Conservation (phyloP, 805 yeast genomes). For the Candida saitoana region DNA sequence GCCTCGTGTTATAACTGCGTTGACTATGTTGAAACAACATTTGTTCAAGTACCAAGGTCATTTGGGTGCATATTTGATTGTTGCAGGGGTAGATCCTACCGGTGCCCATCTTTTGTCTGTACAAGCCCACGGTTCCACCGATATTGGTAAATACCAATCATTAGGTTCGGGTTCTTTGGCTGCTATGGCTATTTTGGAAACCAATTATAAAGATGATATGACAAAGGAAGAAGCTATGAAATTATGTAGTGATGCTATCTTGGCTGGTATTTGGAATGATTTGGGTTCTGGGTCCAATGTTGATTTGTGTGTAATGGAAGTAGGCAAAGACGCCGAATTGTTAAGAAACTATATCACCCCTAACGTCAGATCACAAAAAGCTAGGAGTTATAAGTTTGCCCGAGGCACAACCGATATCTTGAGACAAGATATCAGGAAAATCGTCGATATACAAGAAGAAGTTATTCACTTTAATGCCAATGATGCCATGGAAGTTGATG, state of each 20-base stretch:
- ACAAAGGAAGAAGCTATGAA: slow-evolving; percentile 86
- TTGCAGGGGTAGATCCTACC: slow-evolving; percentile 97
- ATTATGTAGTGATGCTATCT: slow-evolving; percentile 87
- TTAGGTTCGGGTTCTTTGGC: slow-evolving; percentile 97
- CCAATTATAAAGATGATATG: slow-evolving; percentile 76
- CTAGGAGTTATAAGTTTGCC: slow-evolving; percentile 76
- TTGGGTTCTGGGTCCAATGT: slow-evolving; percentile 98
- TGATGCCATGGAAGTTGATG: slow-evolving; percentile 44
- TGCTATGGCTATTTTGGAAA: slow-evolving; percentile 95
- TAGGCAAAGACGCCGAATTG: slow-evolving; percentile 81
- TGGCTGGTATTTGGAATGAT: slow-evolving; percentile 98
- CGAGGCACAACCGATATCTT: slow-evolving; percentile 93
- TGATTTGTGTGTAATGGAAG: slow-evolving; percentile 94
- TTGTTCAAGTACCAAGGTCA: slow-evolving; percentile 96
- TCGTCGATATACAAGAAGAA: slow-evolving; percentile 68
- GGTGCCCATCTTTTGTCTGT: slow-evolving; percentile 91
- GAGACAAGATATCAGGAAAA: slow-evolving; percentile 58
- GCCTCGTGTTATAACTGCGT: slow-evolving; percentile 90
- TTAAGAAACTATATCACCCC: slow-evolving; percentile 88
- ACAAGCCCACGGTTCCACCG: slow-evolving; percentile 98
- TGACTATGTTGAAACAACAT: slow-evolving; percentile 92
- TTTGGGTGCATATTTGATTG: slow-evolving; percentile 93
- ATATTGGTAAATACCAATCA: slow-evolving; percentile 88
- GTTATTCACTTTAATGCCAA: slow-evolving; percentile 34
- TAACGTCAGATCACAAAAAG: slow-evolving; percentile 78